Conservation (phyloP, 805 yeast species). For the Saturnispora sekii region DNA sequence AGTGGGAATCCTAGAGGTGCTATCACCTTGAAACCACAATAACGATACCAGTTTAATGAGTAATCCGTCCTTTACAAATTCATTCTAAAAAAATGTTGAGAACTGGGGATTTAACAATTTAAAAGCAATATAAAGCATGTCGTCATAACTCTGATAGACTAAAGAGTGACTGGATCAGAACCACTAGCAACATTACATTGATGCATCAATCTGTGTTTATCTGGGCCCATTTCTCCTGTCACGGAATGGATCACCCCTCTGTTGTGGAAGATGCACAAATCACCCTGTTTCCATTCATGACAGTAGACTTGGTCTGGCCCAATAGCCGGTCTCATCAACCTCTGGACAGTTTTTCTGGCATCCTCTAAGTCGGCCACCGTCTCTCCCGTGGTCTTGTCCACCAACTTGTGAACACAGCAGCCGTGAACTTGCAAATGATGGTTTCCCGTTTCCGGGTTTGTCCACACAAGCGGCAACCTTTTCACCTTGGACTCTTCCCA, state of each 20-base stretch:
- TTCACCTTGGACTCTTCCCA: constrained; percentile 79
- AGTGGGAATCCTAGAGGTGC: no score
- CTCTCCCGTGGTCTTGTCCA: constrained; percentile 46
- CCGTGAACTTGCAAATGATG: constrained; percentile 86
- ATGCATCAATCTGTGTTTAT: constrained; percentile 81
- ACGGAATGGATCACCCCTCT: constrained; percentile 90
- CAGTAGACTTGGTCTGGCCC: constrained; percentile 65
- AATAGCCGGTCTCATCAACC: constrained; percentile 79
- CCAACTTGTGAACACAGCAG: constrained; percentile 65
- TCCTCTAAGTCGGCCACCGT: constrained; percentile 52
- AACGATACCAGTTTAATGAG: no score
- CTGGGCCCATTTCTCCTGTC: constrained; percentile 75
- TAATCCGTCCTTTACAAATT: no score
- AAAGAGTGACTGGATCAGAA: constrained; percentile 40
- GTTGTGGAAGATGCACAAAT: constrained; percentile 77
- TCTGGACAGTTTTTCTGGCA: constrained; percentile 65
- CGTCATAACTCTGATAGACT: not conserved
- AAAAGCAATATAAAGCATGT: not conserved
- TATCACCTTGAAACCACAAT: no score
- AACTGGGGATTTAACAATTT: not conserved
- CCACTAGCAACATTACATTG: constrained; percentile 90
- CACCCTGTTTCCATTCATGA: constrained; percentile 78
- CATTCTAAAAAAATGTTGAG: no score
- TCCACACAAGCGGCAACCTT: constrained; percentile 81
- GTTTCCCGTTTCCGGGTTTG: constrained; percentile 75